Conservation (phyloP, 2,329 filamentous ascomycete species). For the Epichloe hybrida region DNA sequence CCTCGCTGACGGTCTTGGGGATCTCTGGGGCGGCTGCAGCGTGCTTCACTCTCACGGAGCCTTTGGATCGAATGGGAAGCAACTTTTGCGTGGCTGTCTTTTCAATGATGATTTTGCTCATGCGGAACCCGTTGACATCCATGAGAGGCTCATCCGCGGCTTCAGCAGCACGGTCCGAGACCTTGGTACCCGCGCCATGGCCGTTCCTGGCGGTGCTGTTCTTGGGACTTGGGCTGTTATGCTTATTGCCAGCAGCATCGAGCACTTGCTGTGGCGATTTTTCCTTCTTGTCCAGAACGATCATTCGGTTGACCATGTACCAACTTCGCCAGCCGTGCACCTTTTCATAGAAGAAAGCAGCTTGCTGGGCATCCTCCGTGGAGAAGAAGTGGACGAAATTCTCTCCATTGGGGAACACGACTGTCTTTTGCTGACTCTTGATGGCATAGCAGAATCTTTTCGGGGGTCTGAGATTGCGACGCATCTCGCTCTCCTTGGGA, state of each 20-base stretch:
- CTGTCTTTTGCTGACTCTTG: constrained; percentile 82
- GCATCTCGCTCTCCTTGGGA: constrained; percentile 53
- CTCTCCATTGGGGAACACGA: constrained; percentile 66
- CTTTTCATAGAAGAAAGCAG: constrained; percentile 54
- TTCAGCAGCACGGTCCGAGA: background rate
- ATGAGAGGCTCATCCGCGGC: constrained; percentile 5
- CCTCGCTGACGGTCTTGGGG: background rate
- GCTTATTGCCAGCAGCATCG: background rate
- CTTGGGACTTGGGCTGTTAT: background rate
- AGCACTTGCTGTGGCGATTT: constrained; percentile 9
- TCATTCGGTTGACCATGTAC: constrained; percentile 68
- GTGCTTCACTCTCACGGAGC: background rate
- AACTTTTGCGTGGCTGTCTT: background rate
- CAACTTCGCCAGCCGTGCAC: constrained; percentile 81
- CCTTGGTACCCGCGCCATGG: background rate
- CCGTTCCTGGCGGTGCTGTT: constrained; percentile 1
- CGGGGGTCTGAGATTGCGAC: constrained; percentile 69
- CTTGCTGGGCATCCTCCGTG: constrained; percentile 55
- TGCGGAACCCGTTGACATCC: constrained; percentile 9
- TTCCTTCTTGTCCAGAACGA: constrained; percentile 28
- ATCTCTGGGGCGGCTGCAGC: background rate
- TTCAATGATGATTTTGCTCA: constrained; percentile 4
- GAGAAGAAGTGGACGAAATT: constrained; percentile 91
- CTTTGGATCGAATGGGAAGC: background rate
- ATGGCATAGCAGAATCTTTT: constrained; percentile 78